Base-by-base conservation (phyloP, 1,284 basidiomycete species). In the Cystobasidium pallidum region DNA sequence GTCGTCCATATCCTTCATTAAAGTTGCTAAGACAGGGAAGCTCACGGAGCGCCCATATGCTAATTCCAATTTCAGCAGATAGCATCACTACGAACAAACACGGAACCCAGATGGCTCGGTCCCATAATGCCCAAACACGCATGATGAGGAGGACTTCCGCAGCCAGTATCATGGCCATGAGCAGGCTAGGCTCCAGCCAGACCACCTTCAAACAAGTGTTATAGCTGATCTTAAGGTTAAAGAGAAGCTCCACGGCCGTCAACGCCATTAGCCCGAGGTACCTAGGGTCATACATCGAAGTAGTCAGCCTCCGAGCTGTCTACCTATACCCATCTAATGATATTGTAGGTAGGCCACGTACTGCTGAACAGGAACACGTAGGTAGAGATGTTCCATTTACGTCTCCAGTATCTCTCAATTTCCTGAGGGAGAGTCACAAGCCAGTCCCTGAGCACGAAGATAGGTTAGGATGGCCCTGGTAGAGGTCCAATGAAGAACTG, bases 381-480 rank as follows among this genome's bases (percentile, higher is more conserved):
- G 19, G 39, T 63, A 28, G 45, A 63, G 11, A 47, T 24, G 21
- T 43, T 63, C 59, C 59, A 63, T 24, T 45, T 63, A 4, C 41
- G 41, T 21, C 32, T 45, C 59, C 59, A 63, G 39, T 45, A 63
- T 11, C 59, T 19, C 26, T 30, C 32, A 24, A 39, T 39, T 41
- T 63, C 59, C n/a, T 45, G 59, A 2, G 34, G 32, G 15, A 43
- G 45, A 0, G 59, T 45, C 1, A 47, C 45, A 24, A 63, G 34
- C 41, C 39, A 63, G 41, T 63, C 59, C 59, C 59, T 21, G 39
- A n/a, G n/a, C n/a, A n/a, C n/a, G n/a, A n/a, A n/a, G n/a, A n/a
- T n/a, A n/a, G n/a, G n/a, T n/a, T n/a, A n/a, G n/a, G n/a, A n/a
- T n/a, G n/a, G n/a, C n/a, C n/a, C n/a, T n/a, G n/a, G n/a, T n/a